Percentiles rank a stretch among this genome's conserved stretches.
These are phyloP conservation scores for Aspergillus bombycis DNA, from an alignment of 2,329 filamentous ascomycete species.

Conservation along the genomic window DNA sequence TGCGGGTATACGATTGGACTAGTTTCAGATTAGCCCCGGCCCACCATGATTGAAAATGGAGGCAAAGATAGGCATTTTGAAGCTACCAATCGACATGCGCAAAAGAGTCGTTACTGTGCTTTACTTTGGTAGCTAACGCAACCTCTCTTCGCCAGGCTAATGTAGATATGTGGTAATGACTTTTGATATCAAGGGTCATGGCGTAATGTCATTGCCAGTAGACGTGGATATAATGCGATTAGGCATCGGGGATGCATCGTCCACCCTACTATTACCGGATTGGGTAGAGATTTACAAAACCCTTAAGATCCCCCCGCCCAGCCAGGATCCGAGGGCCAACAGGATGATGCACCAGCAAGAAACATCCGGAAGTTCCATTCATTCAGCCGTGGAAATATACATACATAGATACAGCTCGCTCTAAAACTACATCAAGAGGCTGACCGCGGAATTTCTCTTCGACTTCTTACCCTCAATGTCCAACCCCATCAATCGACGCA, in stretches of 20 bases:
- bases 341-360: background rate
- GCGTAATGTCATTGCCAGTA: background rate
- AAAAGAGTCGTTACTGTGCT: too few species aligned
- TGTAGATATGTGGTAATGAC: background rate
- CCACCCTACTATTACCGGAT: background rate
- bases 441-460: constrained; percentile 5
- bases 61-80: background rate
- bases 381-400: background rate
- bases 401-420: background rate
- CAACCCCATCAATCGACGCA: constrained; percentile 33
- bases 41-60: too few species aligned
- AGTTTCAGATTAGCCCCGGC: background rate
- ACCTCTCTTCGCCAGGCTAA: background rate
- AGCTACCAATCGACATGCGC: background rate
- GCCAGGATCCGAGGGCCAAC: background rate
- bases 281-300: background rate
- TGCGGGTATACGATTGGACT: background rate
- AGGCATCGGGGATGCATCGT: background rate
- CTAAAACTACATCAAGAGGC: background rate
- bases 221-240: background rate
- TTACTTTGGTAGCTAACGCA: background rate
- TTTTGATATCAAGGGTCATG: background rate
- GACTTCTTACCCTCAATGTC: constrained; percentile 14
- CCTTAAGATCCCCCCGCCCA: background rate
- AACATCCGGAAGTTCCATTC: background rate